Percentiles rank a stretch among this genome's conserved stretches.
Evolutionary conservation across 139 green algal species (phyloP).

Genomic region (Coccomyxa sp.): DNA sequence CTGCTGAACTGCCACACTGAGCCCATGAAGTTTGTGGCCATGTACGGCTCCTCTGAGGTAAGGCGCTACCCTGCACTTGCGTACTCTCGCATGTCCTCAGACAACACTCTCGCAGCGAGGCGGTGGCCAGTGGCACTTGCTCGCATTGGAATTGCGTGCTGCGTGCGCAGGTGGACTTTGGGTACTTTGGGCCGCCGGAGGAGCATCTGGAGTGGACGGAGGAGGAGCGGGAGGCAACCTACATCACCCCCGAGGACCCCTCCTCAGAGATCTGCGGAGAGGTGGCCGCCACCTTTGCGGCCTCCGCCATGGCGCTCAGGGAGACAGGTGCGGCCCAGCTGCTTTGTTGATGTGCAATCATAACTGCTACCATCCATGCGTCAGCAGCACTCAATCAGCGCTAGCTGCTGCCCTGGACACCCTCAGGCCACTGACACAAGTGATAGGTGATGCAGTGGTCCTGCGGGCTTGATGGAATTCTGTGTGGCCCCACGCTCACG

Average conservation of each 20-base stretch:
- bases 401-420: not conserved
- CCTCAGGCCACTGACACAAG: not conserved
- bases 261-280: not conserved
- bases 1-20: not conserved
- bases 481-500: no score
- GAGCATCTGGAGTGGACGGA: not conserved
- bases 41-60: not conserved
- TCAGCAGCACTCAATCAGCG: not conserved
- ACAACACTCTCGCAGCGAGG: not conserved
- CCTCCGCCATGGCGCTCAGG: no score
- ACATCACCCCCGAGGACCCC: not conserved
- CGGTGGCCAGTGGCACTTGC: not conserved
- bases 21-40: not conserved
- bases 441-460: not conserved
- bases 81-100: not conserved
- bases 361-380: not conserved
- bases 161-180: not conserved
- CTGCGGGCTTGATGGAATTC: not conserved
- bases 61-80: no score
- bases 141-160: not conserved
- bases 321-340: not conserved
- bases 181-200: constrained; percentile 1
- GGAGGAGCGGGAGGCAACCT: not conserved
- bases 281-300: no score
- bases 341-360: not conserved